phyloP scores from a whole-genome alignment of 768 basidiomycete species.

The Tricholoma flavovirens region DNA sequence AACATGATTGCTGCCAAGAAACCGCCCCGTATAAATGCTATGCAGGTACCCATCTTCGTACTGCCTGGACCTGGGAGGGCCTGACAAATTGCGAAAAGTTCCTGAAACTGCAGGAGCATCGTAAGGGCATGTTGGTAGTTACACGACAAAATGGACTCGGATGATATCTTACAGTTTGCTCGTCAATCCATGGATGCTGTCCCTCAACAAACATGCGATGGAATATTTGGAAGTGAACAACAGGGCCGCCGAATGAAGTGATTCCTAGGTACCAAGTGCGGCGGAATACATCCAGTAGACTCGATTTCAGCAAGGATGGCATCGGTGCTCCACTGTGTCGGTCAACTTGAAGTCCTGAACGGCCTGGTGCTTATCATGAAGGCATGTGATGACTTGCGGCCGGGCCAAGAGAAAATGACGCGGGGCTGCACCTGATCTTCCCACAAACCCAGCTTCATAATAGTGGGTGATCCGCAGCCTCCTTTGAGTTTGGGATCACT shows the following conservation, averaged over 20 bases:
- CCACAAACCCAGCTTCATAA: too few relatives aligned
- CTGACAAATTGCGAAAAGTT: constrained; percentile 42
- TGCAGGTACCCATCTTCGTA: constrained; percentile 44
- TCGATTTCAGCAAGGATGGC: neutral
- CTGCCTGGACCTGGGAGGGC: constrained; percentile 45
- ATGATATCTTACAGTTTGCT: constrained; percentile 30
- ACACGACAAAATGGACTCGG: too few relatives aligned
- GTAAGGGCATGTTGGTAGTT: neutral
- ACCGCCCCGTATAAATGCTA: constrained; percentile 38
- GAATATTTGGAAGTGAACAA: constrained; percentile 44
- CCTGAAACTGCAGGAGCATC: constrained; percentile 26
- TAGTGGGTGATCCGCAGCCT: too few relatives aligned
- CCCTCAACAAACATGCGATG: constrained; percentile 35
- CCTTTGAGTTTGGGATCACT: too few relatives aligned
- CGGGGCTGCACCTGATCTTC: too few relatives aligned
- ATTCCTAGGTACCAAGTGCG: constrained; percentile 37
- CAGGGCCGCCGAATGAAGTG: constrained; percentile 44
- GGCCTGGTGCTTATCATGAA: too few relatives aligned
- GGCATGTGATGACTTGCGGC: too few relatives aligned
- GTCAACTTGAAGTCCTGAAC: too few relatives aligned
- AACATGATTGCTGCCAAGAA: constrained; percentile 25
- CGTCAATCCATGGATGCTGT: constrained; percentile 34
- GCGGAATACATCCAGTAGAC: constrained; percentile 22
- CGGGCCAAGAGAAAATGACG: too few relatives aligned
- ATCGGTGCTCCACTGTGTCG: too few relatives aligned